Conservation (phyloP, 352 stramenopile species). For the Globisporangium takayamanum region DNA sequence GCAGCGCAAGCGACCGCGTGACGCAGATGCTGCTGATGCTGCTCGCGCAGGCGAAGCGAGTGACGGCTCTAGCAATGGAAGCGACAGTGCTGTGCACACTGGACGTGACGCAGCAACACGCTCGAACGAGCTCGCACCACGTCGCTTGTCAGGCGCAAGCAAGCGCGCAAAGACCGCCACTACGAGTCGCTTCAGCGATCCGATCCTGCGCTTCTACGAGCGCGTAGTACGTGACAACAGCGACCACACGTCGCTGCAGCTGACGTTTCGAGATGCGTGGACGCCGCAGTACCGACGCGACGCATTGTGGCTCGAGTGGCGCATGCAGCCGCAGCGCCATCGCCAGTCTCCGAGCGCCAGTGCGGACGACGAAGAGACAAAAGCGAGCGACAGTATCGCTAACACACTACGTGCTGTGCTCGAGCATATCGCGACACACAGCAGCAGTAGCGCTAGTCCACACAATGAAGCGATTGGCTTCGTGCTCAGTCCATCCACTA, state of each 20-base stretch:
- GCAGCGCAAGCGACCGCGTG: constrained; percentile 16
- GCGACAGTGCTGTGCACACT: not conserved
- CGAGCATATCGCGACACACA: not conserved
- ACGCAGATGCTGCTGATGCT: not conserved
- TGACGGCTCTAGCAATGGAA: not conserved
- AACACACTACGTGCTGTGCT: not conserved
- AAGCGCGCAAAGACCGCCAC: not conserved
- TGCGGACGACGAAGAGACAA: not conserved
- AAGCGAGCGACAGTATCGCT: not conserved
- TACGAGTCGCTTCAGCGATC: not conserved
- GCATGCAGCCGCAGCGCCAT: not conserved
- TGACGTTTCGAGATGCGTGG: constrained; percentile 13
- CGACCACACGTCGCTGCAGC: not conserved
- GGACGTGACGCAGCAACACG: not conserved
- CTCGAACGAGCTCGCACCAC: not conserved
- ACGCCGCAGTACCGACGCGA: constrained; percentile 2
- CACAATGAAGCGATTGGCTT: not conserved
- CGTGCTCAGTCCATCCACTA: not conserved
- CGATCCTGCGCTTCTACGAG: constrained; percentile 5
- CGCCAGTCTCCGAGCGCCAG: not conserved
- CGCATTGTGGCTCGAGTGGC: constrained; percentile 10
- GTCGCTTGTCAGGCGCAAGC: not conserved
- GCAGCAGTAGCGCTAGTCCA: too few relatives aligned
- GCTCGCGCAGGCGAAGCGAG: not conserved
- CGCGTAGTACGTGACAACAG: not conserved